Conservation (phyloP, 2,329 filamentous ascomycete genomes). For the Xylariaceae sp. region DNA sequence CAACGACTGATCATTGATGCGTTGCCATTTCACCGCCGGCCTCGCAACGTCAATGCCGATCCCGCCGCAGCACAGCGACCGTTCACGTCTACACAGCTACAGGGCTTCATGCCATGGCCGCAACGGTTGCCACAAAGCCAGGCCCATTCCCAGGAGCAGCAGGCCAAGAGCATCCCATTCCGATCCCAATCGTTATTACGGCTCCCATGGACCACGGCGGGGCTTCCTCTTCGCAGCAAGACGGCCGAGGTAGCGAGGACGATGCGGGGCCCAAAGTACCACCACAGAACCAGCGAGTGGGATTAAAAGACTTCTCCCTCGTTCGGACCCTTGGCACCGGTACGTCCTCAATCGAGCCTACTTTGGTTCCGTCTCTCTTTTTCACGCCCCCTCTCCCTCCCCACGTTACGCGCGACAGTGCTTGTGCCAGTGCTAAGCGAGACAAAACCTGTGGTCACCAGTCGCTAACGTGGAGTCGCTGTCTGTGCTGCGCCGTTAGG, state of each 20-base stretch:
- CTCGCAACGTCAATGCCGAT: slow-evolving; percentile 21
- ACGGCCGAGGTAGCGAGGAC: slow-evolving; percentile 15
- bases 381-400: background rate
- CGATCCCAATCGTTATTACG: slow-evolving; percentile 17
- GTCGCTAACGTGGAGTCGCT: slow-evolving; percentile 7
- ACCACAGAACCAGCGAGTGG: slow-evolving; percentile 36
- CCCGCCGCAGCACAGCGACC: slow-evolving; percentile 12
- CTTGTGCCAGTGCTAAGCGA: background rate
- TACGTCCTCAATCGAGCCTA: slow-evolving; percentile 33
- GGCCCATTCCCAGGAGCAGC: slow-evolving; percentile 23
- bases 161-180: slow-evolving; percentile 25
- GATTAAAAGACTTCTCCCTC: slow-evolving; percentile 61
- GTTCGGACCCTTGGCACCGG: slow-evolving; percentile 75
- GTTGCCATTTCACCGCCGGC: slow-evolving; percentile 12
- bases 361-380: background rate
- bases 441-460: background rate
- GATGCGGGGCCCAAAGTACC: slow-evolving; percentile 28
- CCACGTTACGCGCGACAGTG: background rate
- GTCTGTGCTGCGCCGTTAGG: slow-evolving; percentile 41
- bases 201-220: slow-evolving; percentile 22
- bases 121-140: slow-evolving; percentile 31
- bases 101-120: slow-evolving; percentile 29
- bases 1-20: slow-evolving; percentile 12
- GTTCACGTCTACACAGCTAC: slow-evolving; percentile 8
- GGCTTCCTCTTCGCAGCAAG: slow-evolving; percentile 13